Percentiles rank a stretch among this genome's conserved stretches.
These are phyloP conservation scores for Cenchrus americanus DNA, from an alignment of 176 grass and related monocot genomes.

Conservation along the genomic window DNA sequence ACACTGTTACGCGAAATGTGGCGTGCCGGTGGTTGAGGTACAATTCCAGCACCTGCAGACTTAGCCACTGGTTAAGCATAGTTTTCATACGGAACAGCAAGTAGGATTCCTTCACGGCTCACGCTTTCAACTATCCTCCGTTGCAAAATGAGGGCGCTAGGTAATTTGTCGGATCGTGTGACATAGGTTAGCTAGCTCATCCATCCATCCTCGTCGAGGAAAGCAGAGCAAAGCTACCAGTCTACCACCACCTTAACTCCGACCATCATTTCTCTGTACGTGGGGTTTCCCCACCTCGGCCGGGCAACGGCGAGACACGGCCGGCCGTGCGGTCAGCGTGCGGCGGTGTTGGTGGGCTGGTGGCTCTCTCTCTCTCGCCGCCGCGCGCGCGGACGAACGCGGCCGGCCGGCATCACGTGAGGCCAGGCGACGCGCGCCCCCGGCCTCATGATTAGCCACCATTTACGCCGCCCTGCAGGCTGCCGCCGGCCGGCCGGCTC, in stretches of 20 bases:
- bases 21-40: constrained; percentile 11
- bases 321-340: constrained; percentile 1
- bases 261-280: constrained; percentile 19
- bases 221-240: neutral
- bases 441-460: constrained; percentile 77
- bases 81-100: too few species aligned
- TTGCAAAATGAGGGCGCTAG: neutral
- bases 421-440: constrained; percentile 42
- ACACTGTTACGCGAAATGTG: neutral
- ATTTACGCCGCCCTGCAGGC: constrained; percentile 64
- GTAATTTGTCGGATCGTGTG: neutral
- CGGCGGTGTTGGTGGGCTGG: too few species aligned
- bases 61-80: too few species aligned
- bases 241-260: neutral
- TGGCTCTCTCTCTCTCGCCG: too few species aligned
- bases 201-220: neutral
- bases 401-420: constrained; percentile 52
- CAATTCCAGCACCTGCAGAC: neutral
- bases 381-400: too few species aligned
- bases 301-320: constrained; percentile 17
- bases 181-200: neutral
- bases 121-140: neutral
- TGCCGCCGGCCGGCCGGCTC: neutral
- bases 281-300: neutral
- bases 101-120: too few species aligned